These are phyloP conservation scores for Sphagnum contortum DNA, from an alignment of 225 moss, liverwort and hornwort genomes.

Conservation along the genomic window DNA sequence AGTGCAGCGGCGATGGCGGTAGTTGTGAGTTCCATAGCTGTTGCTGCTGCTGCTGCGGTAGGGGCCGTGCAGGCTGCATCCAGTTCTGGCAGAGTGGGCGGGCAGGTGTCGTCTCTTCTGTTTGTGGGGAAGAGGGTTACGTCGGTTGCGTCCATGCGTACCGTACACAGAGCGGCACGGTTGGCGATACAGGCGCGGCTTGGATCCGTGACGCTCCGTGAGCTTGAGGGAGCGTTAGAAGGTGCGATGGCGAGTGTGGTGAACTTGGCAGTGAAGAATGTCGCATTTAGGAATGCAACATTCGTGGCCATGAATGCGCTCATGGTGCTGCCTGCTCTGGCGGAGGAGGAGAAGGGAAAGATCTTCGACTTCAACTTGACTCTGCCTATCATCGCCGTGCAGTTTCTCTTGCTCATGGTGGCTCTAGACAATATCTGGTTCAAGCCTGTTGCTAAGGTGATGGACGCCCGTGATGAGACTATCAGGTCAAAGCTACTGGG, in stretches of 20 bases:
- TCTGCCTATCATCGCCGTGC: conserved; percentile 84
- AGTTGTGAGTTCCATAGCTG: no score
- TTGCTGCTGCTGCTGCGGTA: no score
- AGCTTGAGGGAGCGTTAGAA: conserved; percentile 56
- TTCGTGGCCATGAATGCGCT: conserved; percentile 73
- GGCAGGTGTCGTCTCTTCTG: no score
- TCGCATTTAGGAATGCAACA: conserved; percentile 53
- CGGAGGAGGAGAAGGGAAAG: conserved; percentile 81
- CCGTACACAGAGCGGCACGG: conserved; percentile 37
- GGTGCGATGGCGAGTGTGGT: conserved; percentile 26
- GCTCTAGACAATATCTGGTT: conserved; percentile 97
- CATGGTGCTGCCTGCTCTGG: conserved; percentile 64
- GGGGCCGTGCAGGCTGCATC: no score
- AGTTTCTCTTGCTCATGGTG: conserved; percentile 86
- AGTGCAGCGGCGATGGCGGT: no score
- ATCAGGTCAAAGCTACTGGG: conserved; percentile 78
- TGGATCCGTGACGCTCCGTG: conserved; percentile 26
- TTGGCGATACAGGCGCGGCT: conserved; percentile 54
- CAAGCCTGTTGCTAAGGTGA: conserved; percentile 87
- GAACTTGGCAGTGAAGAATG: conserved; percentile 24
- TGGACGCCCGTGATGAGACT: conserved; percentile 69
- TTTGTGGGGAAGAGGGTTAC: conserved; percentile 7
- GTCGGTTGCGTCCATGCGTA: conserved; percentile 3
- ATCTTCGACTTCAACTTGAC: conserved; percentile 97
- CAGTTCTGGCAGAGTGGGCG: no score